phyloP scores from a whole-genome alignment of 2,329 filamentous ascomycete genomes.

The Corinectria fuckeliana region DNA sequence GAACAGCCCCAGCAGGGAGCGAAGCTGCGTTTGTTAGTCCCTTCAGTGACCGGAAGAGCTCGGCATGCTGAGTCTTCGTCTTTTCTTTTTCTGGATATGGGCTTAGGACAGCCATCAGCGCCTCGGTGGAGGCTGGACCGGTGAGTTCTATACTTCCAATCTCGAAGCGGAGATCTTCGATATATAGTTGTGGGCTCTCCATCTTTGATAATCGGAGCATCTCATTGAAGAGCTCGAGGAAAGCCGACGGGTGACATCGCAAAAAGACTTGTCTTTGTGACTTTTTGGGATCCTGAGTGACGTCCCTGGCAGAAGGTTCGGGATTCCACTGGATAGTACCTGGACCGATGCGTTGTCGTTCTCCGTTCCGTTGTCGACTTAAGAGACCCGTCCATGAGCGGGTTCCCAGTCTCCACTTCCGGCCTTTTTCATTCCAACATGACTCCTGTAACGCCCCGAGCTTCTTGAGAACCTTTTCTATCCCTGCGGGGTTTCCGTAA shows the following conservation, averaged over 20 bases:
- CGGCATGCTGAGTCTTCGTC: constrained; percentile 48
- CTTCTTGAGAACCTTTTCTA: constrained; percentile 70
- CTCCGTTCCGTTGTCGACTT: constrained; percentile 60
- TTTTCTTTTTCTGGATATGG: constrained; percentile 49
- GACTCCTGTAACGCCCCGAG: constrained; percentile 68
- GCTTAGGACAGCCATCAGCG: constrained; percentile 72
- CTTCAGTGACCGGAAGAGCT: constrained; percentile 58
- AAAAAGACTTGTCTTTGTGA: constrained; percentile 63
- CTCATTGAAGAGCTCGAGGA: constrained; percentile 71
- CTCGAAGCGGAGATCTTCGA: constrained; percentile 75
- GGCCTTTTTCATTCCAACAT: constrained; percentile 68
- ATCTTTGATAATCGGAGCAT: constrained; percentile 63
- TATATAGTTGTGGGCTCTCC: constrained; percentile 65
- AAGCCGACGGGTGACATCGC: constrained; percentile 83
- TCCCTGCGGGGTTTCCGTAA: constrained; percentile 68
- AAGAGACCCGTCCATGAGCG: constrained; percentile 58
- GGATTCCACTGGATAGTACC: constrained; percentile 79
- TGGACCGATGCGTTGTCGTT: constrained; percentile 69
- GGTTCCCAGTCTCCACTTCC: constrained; percentile 70
- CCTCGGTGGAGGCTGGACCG: constrained; percentile 78
- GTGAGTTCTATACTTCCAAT: constrained; percentile 65
- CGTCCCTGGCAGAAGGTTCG: constrained; percentile 36
- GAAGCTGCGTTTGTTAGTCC: constrained; percentile 72
- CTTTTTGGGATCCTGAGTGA: constrained; percentile 34
- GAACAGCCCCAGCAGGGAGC: constrained; percentile 71